A percentile compares a stretch with the other conserved stretches of the same genome.
These are phyloP conservation scores for Posidonia oceanica DNA, from an alignment of 116 monocot genomes.

Conservation along the genomic window DNA sequence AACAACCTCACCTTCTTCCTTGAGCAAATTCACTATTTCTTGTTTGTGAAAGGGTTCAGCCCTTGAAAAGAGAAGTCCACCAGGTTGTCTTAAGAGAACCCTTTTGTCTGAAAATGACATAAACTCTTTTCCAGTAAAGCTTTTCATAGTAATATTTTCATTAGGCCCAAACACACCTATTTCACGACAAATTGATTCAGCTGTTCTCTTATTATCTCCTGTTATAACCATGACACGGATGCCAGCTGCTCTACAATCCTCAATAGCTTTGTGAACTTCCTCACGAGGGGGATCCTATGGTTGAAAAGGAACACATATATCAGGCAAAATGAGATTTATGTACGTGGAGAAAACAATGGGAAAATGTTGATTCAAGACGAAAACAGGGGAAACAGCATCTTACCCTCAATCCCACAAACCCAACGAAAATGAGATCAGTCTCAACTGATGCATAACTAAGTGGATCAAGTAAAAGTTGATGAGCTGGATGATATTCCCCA, in stretches of 20 bases:
- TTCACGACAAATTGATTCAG: slow-evolving; percentile 91
- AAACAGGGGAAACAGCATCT: slow-evolving; percentile 6
- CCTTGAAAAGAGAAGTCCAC: slow-evolving; percentile 82
- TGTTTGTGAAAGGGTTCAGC: slow-evolving; percentile 96
- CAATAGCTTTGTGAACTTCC: slow-evolving; percentile 78
- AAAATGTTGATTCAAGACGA: neutral
- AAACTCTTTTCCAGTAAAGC: slow-evolving; percentile 83
- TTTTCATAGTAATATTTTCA: slow-evolving; percentile 56
- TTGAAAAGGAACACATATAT: neutral
- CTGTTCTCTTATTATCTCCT: slow-evolving; percentile 94
- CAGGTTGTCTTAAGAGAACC: slow-evolving; percentile 37
- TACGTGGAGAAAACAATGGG: neutral
- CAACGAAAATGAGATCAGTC: slow-evolving; percentile 73
- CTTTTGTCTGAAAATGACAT: slow-evolving; percentile 63
- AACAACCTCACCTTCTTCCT: slow-evolving; percentile 95
- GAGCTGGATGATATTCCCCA: slow-evolving; percentile 72
- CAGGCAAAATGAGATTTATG: too few relatives aligned
- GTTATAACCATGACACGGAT: slow-evolving; percentile 91
- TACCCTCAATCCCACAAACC: slow-evolving; percentile 78
- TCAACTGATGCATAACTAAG: slow-evolving; percentile 69
- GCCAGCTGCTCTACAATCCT: slow-evolving; percentile 83
- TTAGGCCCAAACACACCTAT: slow-evolving; percentile 61
- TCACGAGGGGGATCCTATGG: slow-evolving; percentile 84
- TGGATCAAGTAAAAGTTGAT: slow-evolving; percentile 64
- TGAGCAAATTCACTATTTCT: slow-evolving; percentile 85